Percentiles rank a stretch among this genome's conserved stretches.
Conservation (phyloP, 768 basidiomycete genomes). For the Chalciporus piperatus region DNA sequence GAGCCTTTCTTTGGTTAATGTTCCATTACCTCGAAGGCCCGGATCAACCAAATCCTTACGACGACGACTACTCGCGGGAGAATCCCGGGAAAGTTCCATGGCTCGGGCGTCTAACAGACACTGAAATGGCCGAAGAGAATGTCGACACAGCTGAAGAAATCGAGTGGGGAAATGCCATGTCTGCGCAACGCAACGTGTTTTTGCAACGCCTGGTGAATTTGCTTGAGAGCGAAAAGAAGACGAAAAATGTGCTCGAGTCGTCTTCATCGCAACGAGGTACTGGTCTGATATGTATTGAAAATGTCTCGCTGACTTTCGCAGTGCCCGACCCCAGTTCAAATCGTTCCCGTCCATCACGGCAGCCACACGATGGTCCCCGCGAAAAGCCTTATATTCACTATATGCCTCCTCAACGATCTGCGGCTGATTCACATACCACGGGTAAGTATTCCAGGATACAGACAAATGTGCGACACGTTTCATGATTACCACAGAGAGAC, state of each 20-base stretch:
- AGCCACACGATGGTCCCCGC: slow-evolving; percentile 21
- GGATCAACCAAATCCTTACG: slow-evolving; percentile 67
- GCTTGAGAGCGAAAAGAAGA: slow-evolving; percentile 49
- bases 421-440: slow-evolving; percentile 9
- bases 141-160: slow-evolving; percentile 76
- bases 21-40: slow-evolving; percentile 78
- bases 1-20: slow-evolving; percentile 79
- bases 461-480: not conserved
- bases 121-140: slow-evolving; percentile 65
- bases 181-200: slow-evolving; percentile 65
- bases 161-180: slow-evolving; percentile 76
- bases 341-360: slow-evolving; percentile 26
- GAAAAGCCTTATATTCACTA: slow-evolving; percentile 36
- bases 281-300: not conserved
- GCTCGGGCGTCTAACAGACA: slow-evolving; percentile 51
- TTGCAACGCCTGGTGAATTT: slow-evolving; percentile 64
- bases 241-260: slow-evolving; percentile 36
- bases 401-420: slow-evolving; percentile 27
- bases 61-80: slow-evolving; percentile 57
- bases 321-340: slow-evolving; percentile 22
- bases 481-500: slow-evolving; percentile 17
- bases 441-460: slow-evolving; percentile 18
- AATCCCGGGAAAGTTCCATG: slow-evolving; percentile 64
- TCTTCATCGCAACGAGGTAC: slow-evolving; percentile 25
- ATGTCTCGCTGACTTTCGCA: slow-evolving; percentile 15